Evolutionary conservation across 2,329 filamentous ascomycete genomes (phyloP), one percentile per base, ranked within the genome.

Genomic region (Fusarium guadeloupense): DNA sequence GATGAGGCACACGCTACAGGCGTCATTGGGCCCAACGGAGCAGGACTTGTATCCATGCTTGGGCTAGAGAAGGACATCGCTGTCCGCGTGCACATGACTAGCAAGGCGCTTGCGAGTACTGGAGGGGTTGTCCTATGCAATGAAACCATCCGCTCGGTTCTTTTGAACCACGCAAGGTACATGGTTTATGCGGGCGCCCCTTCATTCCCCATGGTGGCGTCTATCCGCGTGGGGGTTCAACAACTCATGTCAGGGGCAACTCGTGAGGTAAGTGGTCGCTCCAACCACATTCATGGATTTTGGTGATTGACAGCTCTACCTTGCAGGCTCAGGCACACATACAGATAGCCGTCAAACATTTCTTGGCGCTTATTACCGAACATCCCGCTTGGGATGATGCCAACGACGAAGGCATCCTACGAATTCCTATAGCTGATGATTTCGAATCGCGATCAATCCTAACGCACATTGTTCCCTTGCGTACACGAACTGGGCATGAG

Each of bases 1-100:
- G 84, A 87, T 58, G 84, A 87, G 58, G 83, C 84, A 0, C 84
- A 86, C 65, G 76, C 78, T 0, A 81, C 77, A 9, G 84, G 84
- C 0, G 72, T 82, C 0, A 77, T 83, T 58, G 84, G 84, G 0
- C 74, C 74, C 0, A 71, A 76, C 1, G 84, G 84, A 0, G 71
- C 72, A 0, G 83, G 83, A 0, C 67, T 85, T 5, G 81, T 86
- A 5, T 77, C 77, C 51, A 71, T 75, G 30, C 70, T 85, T 4
- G 83, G 81, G 0, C 59, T 86, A 0, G 76, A 86, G 55, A 74
- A 79, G 13, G 72, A 78, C 10, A 80, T 82, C 62, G 82, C 82
- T 33, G 76, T 81, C 26, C 69, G 76, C 6, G 67, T 84, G 6
- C 81, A 85, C 64, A 83, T 80, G 0, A 85, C 78, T 70, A 79